phyloP scores from a whole-genome alignment of 176 grass and related monocot species.

The Hordeum marinum region DNA sequence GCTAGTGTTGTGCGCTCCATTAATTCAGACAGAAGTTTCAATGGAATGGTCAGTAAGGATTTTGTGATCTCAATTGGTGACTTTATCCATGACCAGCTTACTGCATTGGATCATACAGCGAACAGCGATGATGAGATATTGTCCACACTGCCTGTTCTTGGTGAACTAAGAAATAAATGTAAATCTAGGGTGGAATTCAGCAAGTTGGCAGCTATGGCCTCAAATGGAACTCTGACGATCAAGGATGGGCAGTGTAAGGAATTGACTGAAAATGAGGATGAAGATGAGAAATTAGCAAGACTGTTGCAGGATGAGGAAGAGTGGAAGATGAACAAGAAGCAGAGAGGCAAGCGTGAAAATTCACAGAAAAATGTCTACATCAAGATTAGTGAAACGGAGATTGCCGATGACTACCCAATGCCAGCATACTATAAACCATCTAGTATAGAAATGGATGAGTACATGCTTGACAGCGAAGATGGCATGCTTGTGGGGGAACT shows the following conservation, averaged over 20 bases:
- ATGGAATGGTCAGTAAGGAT: constrained; percentile 61
- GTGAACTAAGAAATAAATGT: constrained; percentile 71
- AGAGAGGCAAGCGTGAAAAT: constrained; percentile 48
- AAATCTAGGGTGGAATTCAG: constrained; percentile 56
- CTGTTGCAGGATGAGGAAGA: constrained; percentile 93
- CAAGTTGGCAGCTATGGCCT: constrained; percentile 27
- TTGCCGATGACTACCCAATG: constrained; percentile 91
- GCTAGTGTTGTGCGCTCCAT: constrained; percentile 86
- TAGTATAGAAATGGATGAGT: constrained; percentile 91
- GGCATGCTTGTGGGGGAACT: constrained; percentile 56
- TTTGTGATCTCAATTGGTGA: constrained; percentile 80
- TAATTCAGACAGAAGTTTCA: constrained; percentile 46
- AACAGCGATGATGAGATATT: constrained; percentile 48
- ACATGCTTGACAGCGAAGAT: constrained; percentile 73
- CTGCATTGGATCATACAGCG: constrained; percentile 63
- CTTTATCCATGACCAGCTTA: constrained; percentile 81
- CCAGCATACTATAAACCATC: constrained; percentile 90
- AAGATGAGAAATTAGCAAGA: constrained; percentile 83
- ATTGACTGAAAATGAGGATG: constrained; percentile 38
- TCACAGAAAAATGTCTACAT: constrained; percentile 85
- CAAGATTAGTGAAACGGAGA: constrained; percentile 94
- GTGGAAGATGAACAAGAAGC: constrained; percentile 84
- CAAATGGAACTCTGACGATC: constrained; percentile 70
- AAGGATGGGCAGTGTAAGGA: constrained; percentile 48
- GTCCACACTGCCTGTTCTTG: constrained; percentile 59